Evolutionary conservation across 1,284 basidiomycete species (phyloP).

Genomic region (Tremellales sp.): DNA sequence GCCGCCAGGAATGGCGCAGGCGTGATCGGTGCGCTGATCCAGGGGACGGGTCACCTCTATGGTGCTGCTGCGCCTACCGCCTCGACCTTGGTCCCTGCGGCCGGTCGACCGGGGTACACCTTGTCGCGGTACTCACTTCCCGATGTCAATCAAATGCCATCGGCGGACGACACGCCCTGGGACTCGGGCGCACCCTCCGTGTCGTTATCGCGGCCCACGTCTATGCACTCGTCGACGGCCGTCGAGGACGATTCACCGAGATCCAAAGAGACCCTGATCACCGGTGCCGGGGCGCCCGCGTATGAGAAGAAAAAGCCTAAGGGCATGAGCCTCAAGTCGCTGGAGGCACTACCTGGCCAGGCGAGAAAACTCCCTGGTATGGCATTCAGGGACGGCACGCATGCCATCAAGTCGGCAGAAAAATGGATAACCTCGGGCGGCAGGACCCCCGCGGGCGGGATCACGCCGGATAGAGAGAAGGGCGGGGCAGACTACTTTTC

Average conservation of each 20-base stretch:
- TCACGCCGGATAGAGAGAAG: slow-evolving; percentile 37
- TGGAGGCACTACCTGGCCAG: slow-evolving; percentile 20
- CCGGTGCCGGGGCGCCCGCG: slow-evolving; percentile 3
- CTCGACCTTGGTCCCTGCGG: slow-evolving; percentile 60
- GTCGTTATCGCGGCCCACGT: slow-evolving; percentile 21
- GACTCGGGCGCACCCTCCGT: slow-evolving; percentile 25
- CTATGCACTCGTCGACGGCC: slow-evolving; percentile 31
- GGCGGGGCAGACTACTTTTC: slow-evolving; percentile 43
- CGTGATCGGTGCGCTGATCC: slow-evolving; percentile 68
- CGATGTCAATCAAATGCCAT: slow-evolving; percentile 7
- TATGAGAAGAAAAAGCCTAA: slow-evolving; percentile 19
- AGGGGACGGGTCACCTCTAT: slow-evolving; percentile 62
- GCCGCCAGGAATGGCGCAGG: slow-evolving; percentile 59
- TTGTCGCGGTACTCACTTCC: slow-evolving; percentile 56
- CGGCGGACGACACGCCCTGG: too few relatives aligned
- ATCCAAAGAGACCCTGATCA: slow-evolving; percentile 21
- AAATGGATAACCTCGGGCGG: slow-evolving; percentile 37
- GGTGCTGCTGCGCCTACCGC: slow-evolving; percentile 59
- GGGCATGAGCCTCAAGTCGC: slow-evolving; percentile 25
- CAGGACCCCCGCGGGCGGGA: slow-evolving; percentile 25
- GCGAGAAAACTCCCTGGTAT: slow-evolving; percentile 19
- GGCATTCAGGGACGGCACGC: slow-evolving; percentile 31
- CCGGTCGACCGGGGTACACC: slow-evolving; percentile 65
- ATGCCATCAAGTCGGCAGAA: slow-evolving; percentile 35
- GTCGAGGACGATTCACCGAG: slow-evolving; percentile 26